Base-by-base conservation (phyloP, 1,284 basidiomycete species). In the Exobasidium cylindrosporum region DNA sequence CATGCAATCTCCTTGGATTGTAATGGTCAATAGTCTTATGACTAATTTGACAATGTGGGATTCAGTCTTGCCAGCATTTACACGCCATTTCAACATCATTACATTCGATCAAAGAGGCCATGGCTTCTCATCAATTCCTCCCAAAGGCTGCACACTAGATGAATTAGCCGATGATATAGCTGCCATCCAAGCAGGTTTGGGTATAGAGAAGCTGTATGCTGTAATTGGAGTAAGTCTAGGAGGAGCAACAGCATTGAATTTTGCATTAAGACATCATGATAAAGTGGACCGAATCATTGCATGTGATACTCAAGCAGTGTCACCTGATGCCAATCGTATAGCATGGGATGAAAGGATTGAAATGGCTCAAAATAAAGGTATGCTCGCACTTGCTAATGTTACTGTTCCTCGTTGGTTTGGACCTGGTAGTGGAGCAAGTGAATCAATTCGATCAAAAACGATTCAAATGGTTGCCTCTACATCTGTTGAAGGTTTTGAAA, bases 161-260 rank as follows among this genome's bases (percentile, higher is more conserved):
- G 63, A 78, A 45, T 76, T 82, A 23, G 78, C 81, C 17, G 76
- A 79, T 65, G 82, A 83, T 63, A 73, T 81, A n/a, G 75, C 80
- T 17, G 69, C 65, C 32, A 65, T 83, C 28, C 72, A 82, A 30
- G 62, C 69, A n/a, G 70, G 73, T 26, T 73, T 82, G 43, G 70
- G 66, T 1, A 72, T 83, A 55, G 62, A 63, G 28, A 67, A 68
- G 58, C 68, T 67, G 0, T 64, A 73, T 17, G 71, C 81, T 45
- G 70, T 83, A 40, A 80, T 83, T 57, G 82, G 82, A 10, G 81
- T 83, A 21, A 82, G 81, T 7, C 82, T 82, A 65, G 82, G 82
- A 26, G 82, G 82, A n/a, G 82, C 82, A 5, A 83, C 82, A 2
- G 70, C 81, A 1, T 71, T 83, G 23, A 69, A 77, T 6, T 81